These are phyloP conservation scores for Climacium dendroides DNA, from an alignment of 225 moss, liverwort and hornwort genomes.

Conservation along the genomic window DNA sequence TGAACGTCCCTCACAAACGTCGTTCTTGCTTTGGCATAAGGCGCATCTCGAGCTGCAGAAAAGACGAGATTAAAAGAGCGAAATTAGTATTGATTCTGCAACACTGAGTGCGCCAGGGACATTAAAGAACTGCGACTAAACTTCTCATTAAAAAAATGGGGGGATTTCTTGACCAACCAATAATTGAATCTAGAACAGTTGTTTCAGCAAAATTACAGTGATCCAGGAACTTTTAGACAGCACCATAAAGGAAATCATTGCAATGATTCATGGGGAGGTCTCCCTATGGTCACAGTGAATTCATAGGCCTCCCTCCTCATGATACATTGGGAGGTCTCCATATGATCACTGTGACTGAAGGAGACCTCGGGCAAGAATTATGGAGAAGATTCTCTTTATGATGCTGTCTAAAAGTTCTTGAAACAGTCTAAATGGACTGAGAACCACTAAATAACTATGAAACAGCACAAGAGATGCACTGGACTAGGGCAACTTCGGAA, in stretches of 20 bases:
- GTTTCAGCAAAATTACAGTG: not conserved
- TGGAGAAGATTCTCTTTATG: not conserved
- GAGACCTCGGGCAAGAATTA: not conserved
- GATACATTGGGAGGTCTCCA: not conserved
- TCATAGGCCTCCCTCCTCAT: not conserved
- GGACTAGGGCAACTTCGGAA: not conserved
- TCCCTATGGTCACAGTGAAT: not conserved
- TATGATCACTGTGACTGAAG: not conserved
- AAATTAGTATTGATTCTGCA: not conserved
- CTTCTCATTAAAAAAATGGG: not conserved
- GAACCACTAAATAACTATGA: not conserved
- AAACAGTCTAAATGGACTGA: not conserved
- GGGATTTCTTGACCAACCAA: not conserved
- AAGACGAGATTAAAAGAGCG: not conserved
- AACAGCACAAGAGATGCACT: not conserved
- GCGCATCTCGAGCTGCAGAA: slow-evolving; percentile 30
- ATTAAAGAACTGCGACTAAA: not conserved
- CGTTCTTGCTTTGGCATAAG: slow-evolving; percentile 32
- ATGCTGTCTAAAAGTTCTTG: not conserved
- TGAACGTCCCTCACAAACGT: slow-evolving; percentile 38
- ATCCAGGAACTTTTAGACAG: not conserved
- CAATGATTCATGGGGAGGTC: not conserved
- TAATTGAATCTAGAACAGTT: not conserved
- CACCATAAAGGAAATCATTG: not conserved
- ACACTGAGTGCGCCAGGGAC: not conserved